phyloP scores from a whole-genome alignment of 345 rosid genomes.

The Brassica nigra region DNA sequence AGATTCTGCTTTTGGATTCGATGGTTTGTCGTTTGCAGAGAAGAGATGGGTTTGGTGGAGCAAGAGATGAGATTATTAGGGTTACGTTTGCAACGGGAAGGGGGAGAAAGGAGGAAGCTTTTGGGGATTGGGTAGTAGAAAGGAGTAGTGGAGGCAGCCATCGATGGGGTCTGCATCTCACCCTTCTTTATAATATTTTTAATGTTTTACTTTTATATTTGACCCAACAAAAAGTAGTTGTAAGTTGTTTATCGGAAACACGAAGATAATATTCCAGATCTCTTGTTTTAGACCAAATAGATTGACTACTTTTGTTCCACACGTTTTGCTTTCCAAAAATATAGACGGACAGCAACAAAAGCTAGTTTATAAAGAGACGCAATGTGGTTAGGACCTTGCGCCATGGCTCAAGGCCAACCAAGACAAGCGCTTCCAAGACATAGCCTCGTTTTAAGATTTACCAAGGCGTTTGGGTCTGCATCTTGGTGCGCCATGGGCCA shows the following conservation, averaged over 20 bases:
- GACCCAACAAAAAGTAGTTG: slow-evolving; percentile 23
- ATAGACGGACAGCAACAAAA: slow-evolving; percentile 10
- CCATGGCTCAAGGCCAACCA: not conserved
- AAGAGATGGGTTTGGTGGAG: slow-evolving; percentile 39
- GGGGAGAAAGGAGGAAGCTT: slow-evolving; percentile 32
- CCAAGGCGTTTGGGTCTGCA: not conserved
- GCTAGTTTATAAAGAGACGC: not conserved
- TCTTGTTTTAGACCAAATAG: slow-evolving; percentile 16
- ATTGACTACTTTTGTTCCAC: slow-evolving; percentile 22
- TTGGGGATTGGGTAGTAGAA: slow-evolving; percentile 45
- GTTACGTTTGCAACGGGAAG: slow-evolving; percentile 32
- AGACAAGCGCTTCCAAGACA: not conserved
- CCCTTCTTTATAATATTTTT: slow-evolving; percentile 27
- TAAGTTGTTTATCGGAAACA: slow-evolving; percentile 23
- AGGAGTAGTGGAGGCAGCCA: slow-evolving; percentile 43
- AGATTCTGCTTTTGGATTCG: slow-evolving; percentile 44
- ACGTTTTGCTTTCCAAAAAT: slow-evolving; percentile 20
- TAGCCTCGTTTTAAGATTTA: not conserved
- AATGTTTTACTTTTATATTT: not conserved
- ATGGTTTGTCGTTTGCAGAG: slow-evolving; percentile 45
- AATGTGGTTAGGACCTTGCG: too few relatives aligned
- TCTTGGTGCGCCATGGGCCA: not conserved
- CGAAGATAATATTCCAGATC: slow-evolving; percentile 11
- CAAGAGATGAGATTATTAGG: slow-evolving; percentile 42
- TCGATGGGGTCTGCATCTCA: slow-evolving; percentile 50